Percentiles rank a stretch among this genome's conserved stretches.
These are phyloP conservation scores for Hypsizygus marmoreus DNA, from an alignment of 768 basidiomycete genomes.

Conservation along the genomic window DNA sequence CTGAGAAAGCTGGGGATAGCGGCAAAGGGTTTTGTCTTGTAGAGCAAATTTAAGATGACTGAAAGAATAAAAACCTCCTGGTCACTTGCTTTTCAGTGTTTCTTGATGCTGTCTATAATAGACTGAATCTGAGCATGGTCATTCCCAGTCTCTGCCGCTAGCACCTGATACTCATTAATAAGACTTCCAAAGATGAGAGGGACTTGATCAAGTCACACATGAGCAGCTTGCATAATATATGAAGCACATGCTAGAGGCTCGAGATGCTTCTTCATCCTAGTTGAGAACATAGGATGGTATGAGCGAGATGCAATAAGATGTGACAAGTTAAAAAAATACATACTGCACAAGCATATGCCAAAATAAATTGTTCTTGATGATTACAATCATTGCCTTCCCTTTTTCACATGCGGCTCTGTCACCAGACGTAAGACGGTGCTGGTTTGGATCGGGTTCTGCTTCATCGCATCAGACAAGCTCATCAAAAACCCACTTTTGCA, in stretches of 20 bases:
- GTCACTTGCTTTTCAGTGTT: conserved; percentile 27
- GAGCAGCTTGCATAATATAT: conserved; percentile 28
- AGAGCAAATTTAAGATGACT: conserved; percentile 29
- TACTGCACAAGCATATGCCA: too few species aligned
- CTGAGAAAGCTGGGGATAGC: conserved; percentile 7
- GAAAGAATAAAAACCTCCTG: conserved; percentile 32
- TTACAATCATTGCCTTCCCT: too few species aligned
- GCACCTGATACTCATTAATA: conserved; percentile 12
- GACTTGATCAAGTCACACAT: conserved; percentile 31
- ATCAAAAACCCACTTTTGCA: too few species aligned
- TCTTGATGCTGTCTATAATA: conserved; percentile 31
- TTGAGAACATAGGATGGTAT: too few species aligned
- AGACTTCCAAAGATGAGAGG: conserved; percentile 32
- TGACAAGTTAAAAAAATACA: too few species aligned
- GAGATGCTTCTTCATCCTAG: conserved; percentile 6
- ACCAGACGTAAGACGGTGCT: too few species aligned
- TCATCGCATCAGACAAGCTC: too few species aligned
- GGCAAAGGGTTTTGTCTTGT: conserved; percentile 17
- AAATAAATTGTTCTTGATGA: too few species aligned
- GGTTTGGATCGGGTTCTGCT: too few species aligned
- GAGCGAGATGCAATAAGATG: too few species aligned
- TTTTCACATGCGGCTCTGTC: too few species aligned
- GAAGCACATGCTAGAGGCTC: conserved; percentile 29
- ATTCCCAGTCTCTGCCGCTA: conserved; percentile 17
- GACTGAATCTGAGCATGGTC: conserved; percentile 9